Conservation (phyloP, 345 rosid genomes). For the Melaleuca quinquenervia region DNA sequence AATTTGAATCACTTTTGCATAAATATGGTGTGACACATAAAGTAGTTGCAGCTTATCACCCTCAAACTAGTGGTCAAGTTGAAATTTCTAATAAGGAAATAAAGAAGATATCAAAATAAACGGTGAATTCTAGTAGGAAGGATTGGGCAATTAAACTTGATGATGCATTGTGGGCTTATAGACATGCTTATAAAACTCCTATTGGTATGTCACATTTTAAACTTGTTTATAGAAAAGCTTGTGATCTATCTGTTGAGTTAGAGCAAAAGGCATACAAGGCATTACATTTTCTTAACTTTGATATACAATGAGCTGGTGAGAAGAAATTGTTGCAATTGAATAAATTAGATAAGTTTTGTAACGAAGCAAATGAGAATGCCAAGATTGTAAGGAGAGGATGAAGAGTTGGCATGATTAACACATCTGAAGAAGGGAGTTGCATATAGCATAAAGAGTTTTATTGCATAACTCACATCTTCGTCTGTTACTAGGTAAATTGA, state of each 20-base stretch:
- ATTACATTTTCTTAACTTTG: neutral
- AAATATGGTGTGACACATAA: neutral
- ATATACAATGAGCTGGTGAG: neutral
- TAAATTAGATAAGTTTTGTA: neutral
- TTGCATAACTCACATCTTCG: neutral
- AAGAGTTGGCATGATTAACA: neutral
- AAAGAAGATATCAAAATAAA: neutral
- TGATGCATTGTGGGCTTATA: neutral
- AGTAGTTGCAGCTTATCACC: neutral
- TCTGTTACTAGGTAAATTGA: neutral
- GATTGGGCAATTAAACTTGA: neutral
- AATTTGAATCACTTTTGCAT: neutral
- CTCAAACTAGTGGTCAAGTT: neutral
- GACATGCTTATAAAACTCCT: neutral
- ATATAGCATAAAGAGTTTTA: neutral
- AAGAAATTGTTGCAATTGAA: neutral
- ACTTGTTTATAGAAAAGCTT: neutral
- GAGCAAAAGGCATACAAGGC: slow-evolving; percentile 1
- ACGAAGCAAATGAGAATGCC: neutral
- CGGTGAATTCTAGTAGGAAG: neutral
- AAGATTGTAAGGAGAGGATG: neutral
- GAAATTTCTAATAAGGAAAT: neutral
- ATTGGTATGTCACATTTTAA: neutral
- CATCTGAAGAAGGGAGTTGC: neutral
- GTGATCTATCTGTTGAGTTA: neutral